Base-by-base conservation (phyloP, 176 grass and related monocot genomes). In the Zea mays region DNA sequence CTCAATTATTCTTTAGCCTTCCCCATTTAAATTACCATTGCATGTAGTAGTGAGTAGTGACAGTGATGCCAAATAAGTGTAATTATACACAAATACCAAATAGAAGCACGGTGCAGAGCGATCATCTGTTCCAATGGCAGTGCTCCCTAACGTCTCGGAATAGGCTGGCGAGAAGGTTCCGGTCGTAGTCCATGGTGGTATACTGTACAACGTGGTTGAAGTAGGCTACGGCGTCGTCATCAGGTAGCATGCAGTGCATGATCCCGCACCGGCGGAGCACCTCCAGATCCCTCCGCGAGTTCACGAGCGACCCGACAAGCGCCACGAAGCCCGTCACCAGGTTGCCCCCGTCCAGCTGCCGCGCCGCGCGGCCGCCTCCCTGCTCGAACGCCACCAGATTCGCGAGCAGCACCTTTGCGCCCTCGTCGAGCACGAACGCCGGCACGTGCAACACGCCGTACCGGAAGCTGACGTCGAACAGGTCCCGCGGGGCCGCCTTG, bases 301-400 rank as follows among this genome's bases (percentile, higher is more conserved):
- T 86, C 79, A 86, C 83, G 45, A 90, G 88, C 54, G 83, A 85
- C 6, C 83, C 79, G 13, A 86, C 17, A 1, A 90, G 79, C 78
- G 88, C 88, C 68, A 90, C 73, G 52, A 85, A 78, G 17, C 68
- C 83, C 36, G 74, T 90, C 27, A 79, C 73, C 68, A 82, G 73
- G 62, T 84, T 88, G 7, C 77, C 65, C 48, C 72, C 77, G 2
- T 85, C 82, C 57, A 81, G 77, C 57, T 81, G 72, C 71, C 66
- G 14, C 49, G 38, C 86, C 2, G 69, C 81, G 54, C 72, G 71
- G 17, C 77, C 82, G 5, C 82, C 82, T 17, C 87, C 68, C 69
- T 79, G 79, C 83, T 90, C 83, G 83, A 90, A 90, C 27, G 74
- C 83, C 54, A 85, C 87, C 62, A 90, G 78, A 33, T 90, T 90